These are phyloP conservation scores for Penicillium cinerascens DNA, from an alignment of 495 filamentous ascomycete genomes.

Conservation along the genomic window DNA sequence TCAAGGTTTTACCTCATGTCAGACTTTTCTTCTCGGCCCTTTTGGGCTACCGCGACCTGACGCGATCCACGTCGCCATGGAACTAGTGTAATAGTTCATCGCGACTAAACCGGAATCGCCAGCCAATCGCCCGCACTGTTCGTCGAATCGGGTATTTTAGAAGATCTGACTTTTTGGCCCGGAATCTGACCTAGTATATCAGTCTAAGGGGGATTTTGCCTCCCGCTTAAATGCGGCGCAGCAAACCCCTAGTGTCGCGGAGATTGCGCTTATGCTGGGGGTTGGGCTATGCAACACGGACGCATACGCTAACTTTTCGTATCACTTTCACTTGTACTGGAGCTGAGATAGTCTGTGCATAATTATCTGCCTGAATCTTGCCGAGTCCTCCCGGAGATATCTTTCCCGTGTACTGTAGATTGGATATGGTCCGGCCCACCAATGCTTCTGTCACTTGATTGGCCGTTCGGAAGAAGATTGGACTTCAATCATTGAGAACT, in stretches of 20 bases:
- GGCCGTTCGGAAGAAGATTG: no score
- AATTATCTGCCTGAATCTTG: background rate
- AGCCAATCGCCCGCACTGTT: conserved; percentile 14
- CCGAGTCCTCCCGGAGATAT: background rate
- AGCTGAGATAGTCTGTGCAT: background rate
- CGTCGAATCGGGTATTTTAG: conserved; percentile 9
- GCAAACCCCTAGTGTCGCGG: background rate
- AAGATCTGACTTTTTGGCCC: background rate
- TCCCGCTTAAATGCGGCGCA: background rate
- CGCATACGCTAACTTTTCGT: background rate
- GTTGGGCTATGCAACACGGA: background rate
- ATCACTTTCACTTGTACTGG: background rate
- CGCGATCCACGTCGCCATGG: conserved; percentile 6
- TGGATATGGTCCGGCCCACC: no score
- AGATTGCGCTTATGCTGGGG: background rate
- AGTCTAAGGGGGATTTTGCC: background rate
- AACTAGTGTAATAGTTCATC: conserved; percentile 11
- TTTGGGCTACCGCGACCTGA: conserved; percentile 1
- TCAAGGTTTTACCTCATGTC: no score
- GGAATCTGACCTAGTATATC: background rate
- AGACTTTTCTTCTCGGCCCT: background rate
- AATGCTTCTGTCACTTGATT: no score
- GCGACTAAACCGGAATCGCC: conserved; percentile 6
- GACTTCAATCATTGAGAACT: no score
- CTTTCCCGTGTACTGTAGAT: background rate